Conservation (phyloP, 2,329 filamentous ascomycete species). For the Sphaerulina populicola region DNA sequence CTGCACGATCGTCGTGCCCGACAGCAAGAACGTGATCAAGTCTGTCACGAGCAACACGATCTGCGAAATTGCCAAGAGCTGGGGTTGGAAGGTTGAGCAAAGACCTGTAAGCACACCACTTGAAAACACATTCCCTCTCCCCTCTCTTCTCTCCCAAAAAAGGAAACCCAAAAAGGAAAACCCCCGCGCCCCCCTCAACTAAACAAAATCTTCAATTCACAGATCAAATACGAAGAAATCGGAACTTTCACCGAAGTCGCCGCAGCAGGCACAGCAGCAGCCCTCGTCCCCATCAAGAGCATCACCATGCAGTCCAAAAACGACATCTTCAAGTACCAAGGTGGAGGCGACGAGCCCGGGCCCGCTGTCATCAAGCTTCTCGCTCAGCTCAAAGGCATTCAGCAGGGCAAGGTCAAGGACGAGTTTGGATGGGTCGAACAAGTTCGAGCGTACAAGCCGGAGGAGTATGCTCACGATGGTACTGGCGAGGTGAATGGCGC, state of each 20-base stretch:
- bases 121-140: background rate
- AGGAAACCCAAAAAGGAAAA: no score
- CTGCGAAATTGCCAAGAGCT: conserved; percentile 63
- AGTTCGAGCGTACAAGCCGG: conserved; percentile 35
- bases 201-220: background rate
- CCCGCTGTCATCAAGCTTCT: conserved; percentile 65
- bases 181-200: no score
- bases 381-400: conserved; percentile 71
- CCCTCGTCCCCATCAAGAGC: conserved; percentile 81
- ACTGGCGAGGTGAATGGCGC: conserved; percentile 10
- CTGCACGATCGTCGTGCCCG: conserved; percentile 69
- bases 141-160: background rate
- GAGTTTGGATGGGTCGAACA: conserved; percentile 61
- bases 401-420: conserved; percentile 71
- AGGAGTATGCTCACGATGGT: conserved; percentile 25
- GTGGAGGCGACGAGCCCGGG: conserved; percentile 60
- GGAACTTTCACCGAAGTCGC: conserved; percentile 66
- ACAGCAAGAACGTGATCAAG: conserved; percentile 79
- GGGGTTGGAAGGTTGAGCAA: conserved; percentile 78
- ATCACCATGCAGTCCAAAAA: conserved; percentile 62
- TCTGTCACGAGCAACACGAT: conserved; percentile 76
- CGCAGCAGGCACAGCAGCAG: conserved; percentile 84
- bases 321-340: conserved; percentile 50
- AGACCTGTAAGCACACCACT: conserved; percentile 47
- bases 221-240: conserved; percentile 61